Evolutionary conservation across 805 yeast genomes (phyloP).

Genomic region (Suhomyces xylopsoci): DNA sequence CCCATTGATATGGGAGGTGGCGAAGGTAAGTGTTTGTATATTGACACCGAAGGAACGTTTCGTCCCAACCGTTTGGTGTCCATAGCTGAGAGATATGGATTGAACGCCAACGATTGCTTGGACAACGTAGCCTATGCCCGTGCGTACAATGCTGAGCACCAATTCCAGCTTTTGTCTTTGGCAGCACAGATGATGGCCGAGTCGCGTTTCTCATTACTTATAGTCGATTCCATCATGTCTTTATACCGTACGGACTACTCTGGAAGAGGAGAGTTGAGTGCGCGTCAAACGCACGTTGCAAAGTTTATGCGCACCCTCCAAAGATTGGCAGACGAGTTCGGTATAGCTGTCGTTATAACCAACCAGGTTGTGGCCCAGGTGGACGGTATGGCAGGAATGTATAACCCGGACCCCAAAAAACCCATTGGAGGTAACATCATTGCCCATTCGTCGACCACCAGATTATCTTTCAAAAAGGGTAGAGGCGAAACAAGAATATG

Average conservation of each 20-base stretch:
- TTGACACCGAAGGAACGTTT: conserved; percentile 97
- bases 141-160: conserved; percentile 97
- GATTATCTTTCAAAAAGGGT: conserved; percentile 87
- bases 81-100: conserved; percentile 86
- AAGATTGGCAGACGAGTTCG: conserved; percentile 94
- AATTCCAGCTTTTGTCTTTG: conserved; percentile 75
- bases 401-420: conserved; percentile 95
- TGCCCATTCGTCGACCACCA: conserved; percentile 94
- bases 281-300: conserved; percentile 92
- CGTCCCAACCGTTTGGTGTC: conserved; percentile 87
- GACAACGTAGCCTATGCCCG: conserved; percentile 97
- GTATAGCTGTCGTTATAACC: conserved; percentile 88
- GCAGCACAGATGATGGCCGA: conserved; percentile 97
- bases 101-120: conserved; percentile 89
- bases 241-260: conserved; percentile 90
- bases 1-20: conserved; percentile 98
- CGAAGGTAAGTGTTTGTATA: conserved; percentile 93
- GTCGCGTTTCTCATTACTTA: conserved; percentile 80
- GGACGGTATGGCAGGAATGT: conserved; percentile 79
- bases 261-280: conserved; percentile 94
- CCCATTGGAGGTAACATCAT: conserved; percentile 98
- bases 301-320: conserved; percentile 88
- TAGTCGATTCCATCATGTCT: conserved; percentile 98
- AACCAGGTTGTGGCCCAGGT: conserved; percentile 98
- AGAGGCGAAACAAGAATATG: conserved; percentile 90